phyloP scores from a whole-genome alignment of 257 asterid species.

The Nicotiana benthamiana region DNA sequence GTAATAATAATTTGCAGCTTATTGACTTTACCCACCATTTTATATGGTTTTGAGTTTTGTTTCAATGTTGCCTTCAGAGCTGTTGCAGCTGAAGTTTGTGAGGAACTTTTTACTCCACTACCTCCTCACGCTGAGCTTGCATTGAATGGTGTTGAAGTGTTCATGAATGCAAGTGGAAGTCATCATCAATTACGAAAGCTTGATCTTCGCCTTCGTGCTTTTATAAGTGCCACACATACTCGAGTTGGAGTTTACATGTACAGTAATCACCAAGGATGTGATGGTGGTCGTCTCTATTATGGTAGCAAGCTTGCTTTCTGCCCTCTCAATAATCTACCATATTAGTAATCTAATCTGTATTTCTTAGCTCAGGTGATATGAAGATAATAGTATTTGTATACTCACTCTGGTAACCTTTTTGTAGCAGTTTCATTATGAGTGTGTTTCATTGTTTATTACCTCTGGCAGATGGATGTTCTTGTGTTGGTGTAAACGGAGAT shows the following conservation, averaged over 20 bases:
- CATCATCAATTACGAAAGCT: constrained; percentile 92
- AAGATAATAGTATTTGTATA: background rate
- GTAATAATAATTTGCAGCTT: background rate
- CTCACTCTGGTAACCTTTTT: background rate
- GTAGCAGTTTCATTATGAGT: constrained; percentile 5
- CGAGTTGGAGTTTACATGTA: constrained; percentile 99
- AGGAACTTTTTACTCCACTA: constrained; percentile 83
- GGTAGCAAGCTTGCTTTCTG: constrained; percentile 39
- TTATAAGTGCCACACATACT: constrained; percentile 87
- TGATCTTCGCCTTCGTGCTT: constrained; percentile 79
- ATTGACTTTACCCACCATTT: background rate
- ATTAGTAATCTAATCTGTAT: constrained; percentile 1
- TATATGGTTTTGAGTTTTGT: background rate
- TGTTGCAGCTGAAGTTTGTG: constrained; percentile 96
- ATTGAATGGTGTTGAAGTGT: constrained; percentile 89
- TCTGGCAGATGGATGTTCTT: constrained; percentile 88
- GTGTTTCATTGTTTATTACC: constrained; percentile 14
- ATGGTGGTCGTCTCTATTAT: constrained; percentile 90
- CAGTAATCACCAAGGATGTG: constrained; percentile 96
- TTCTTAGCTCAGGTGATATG: background rate
- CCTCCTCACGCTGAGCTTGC: constrained; percentile 96
- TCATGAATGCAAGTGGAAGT: constrained; percentile 97
- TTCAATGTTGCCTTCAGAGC: constrained; percentile 46
- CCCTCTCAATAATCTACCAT: background rate
- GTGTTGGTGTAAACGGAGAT: constrained; percentile 88